These are phyloP conservation scores for Lachnellula arida DNA, from an alignment of 2,329 filamentous ascomycete species.

Conservation along the genomic window DNA sequence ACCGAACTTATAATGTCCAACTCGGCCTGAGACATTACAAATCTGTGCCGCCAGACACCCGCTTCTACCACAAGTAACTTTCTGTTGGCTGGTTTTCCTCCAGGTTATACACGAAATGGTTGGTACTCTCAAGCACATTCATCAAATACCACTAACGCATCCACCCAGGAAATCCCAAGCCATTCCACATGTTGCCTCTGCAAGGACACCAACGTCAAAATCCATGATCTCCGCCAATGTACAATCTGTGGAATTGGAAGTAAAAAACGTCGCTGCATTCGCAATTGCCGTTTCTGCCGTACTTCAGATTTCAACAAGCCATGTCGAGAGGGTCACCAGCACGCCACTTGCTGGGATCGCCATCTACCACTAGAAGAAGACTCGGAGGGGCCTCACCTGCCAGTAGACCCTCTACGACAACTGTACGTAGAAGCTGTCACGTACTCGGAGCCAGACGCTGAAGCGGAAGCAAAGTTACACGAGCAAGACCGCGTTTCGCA, in stretches of 20 bases:
- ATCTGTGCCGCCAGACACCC: too few relatives aligned
- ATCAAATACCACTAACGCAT: neutral
- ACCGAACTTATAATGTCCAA: too few relatives aligned
- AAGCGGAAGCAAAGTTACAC: neutral
- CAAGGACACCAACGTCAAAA: neutral
- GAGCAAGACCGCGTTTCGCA: conserved; percentile 4
- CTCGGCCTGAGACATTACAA: too few relatives aligned
- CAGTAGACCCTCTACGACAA: conserved; percentile 4
- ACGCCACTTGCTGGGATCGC: conserved; percentile 2
- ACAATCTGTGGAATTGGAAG: neutral
- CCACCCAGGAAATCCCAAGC: neutral
- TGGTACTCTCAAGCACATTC: neutral
- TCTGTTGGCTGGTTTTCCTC: too few relatives aligned
- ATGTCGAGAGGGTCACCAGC: neutral
- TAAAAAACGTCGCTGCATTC: neutral
- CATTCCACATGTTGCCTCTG: neutral
- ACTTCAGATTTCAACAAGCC: conserved; percentile 2
- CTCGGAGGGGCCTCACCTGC: neutral
- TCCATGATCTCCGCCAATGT: conserved; percentile 5
- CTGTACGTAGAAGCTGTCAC: conserved; percentile 7
- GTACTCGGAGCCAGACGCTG: conserved; percentile 2
- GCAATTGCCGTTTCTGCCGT: conserved; percentile 5
- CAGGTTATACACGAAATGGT: neutral
- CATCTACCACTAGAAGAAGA: conserved; percentile 5
- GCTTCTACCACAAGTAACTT: too few relatives aligned